Evolutionary conservation across 2,329 filamentous ascomycete species (phyloP).

Genomic region (Fusarium cyanostomum): DNA sequence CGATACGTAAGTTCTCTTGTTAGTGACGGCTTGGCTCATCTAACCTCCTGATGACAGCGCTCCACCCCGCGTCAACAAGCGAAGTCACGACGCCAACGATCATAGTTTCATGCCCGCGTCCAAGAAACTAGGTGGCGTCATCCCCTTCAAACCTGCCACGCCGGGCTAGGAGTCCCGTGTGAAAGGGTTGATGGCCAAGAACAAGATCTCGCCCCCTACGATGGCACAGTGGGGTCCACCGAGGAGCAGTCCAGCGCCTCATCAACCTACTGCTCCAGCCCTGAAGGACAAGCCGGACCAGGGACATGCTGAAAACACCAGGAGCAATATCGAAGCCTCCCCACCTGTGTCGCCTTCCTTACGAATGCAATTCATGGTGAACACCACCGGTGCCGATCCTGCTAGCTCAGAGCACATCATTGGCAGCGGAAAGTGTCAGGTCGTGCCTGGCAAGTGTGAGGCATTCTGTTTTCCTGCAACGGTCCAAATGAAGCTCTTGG

Average conservation of each 20-base stretch:
- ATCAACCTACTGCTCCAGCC: neutral
- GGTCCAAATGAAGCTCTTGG: constrained; percentile 31
- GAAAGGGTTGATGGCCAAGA: neutral
- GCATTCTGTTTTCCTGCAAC: constrained; percentile 8
- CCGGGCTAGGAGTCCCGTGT: constrained; percentile 28
- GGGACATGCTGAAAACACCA: no score
- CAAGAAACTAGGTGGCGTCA: neutral
- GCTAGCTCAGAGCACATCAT: constrained; percentile 21
- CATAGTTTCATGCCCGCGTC: neutral
- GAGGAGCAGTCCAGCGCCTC: neutral
- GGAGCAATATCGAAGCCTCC: no score
- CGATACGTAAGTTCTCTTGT: constrained; percentile 1
- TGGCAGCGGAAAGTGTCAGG: constrained; percentile 27
- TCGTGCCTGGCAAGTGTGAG: constrained; percentile 22
- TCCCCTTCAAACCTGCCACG: constrained; percentile 19
- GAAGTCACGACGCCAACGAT: neutral
- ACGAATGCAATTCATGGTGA: neutral
- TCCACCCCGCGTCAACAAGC: neutral
- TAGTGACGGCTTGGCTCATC: neutral
- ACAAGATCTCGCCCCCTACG: neutral
- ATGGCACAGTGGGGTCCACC: constrained; percentile 12
- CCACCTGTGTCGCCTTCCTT: no score
- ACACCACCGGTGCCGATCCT: neutral
- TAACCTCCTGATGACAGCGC: constrained; percentile 2
- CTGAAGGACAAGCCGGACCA: neutral